Base-by-base conservation (phyloP, 2,329 filamentous ascomycete genomes). In the Didymella keratinophila region DNA sequence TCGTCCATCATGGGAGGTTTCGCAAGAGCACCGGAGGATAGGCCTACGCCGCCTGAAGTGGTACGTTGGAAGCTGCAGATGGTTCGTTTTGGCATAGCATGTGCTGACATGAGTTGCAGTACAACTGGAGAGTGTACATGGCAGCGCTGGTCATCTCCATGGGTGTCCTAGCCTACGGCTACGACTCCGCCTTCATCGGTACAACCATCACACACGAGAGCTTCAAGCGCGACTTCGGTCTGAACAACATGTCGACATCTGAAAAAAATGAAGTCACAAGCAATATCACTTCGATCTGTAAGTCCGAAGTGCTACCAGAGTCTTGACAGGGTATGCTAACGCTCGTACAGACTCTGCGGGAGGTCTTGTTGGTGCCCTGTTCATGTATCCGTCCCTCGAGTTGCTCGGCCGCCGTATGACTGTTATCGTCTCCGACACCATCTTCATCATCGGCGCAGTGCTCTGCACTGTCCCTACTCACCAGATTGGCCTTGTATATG, bases 181-280 rank as follows among this genome's bases (percentile, higher is more conserved):
- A 85, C 61, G 90, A 93, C 73, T 89, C 86, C 53, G 88, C 91
- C 63, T 93, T 93, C 76, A 93, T 93, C 66, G 90, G 72, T 8
- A 91, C 88, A 0, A 93, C 91, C 1, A 79, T 93, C 37, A 86
- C 89, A 2, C 81, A 93, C 27, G 81, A 84, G 0, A 89, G 89
- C 0, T 93, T 93, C 77, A 81, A 80, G 41, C 69, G 80, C 1
- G 91, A 93, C 71, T 94, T 94, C 74, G 68, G 80, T 16, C 88
- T 93, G 67, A 78, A 74, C 2, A 69, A 77, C 4, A 84, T 88
- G 77, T 45, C 51, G 28, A 58, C 39, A 14, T 39, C 30, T 28
- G 56, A 42, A 84, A 85, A 74, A 43, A 78, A 77, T 49, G 71
- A 75, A 28, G 73, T 81, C 14, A 78, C 76, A 5, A 79, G 76